phyloP scores from a whole-genome alignment of 2,329 filamentous ascomycete species.

The Neopestalotiopsis sp. region DNA sequence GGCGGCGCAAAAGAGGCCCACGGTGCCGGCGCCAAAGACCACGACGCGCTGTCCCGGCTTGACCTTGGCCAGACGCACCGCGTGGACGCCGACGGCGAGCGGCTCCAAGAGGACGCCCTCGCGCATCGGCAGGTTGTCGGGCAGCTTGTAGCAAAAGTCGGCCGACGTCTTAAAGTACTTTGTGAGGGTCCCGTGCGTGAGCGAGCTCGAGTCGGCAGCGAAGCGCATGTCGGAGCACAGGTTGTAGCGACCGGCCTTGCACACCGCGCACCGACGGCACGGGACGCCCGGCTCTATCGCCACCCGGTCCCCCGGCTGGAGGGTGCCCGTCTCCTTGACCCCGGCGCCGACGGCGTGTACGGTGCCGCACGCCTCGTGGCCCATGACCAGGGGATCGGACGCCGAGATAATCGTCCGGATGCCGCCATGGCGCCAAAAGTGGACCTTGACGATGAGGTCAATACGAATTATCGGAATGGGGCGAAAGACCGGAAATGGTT shows the following conservation, averaged over 20 bases:
- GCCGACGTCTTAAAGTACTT: conserved; percentile 83
- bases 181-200: conserved; percentile 85
- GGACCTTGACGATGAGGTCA: conserved; percentile 38
- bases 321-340: conserved; percentile 52
- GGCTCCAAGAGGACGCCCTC: conserved; percentile 93
- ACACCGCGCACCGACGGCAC: conserved; percentile 79
- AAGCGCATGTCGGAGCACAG: conserved; percentile 88
- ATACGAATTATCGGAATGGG: neutral
- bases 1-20: conserved; percentile 85
- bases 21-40: conserved; percentile 85
- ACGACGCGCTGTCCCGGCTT: conserved; percentile 78
- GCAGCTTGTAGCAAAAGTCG: conserved; percentile 93
- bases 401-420: conserved; percentile 83
- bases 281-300: conserved; percentile 90
- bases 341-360: conserved; percentile 72
- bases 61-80: conserved; percentile 74
- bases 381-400: conserved; percentile 79
- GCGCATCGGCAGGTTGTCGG: conserved; percentile 76
- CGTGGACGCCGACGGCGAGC: conserved; percentile 84
- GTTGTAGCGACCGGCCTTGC: conserved; percentile 86
- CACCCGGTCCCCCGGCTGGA: conserved; percentile 79
- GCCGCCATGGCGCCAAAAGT: conserved; percentile 87
- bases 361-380: conserved; percentile 75
- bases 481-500: neutral
- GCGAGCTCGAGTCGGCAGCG: conserved; percentile 79